These are phyloP conservation scores for Rhizopogon rudus DNA, from an alignment of 768 basidiomycete species.

Conservation along the genomic window DNA sequence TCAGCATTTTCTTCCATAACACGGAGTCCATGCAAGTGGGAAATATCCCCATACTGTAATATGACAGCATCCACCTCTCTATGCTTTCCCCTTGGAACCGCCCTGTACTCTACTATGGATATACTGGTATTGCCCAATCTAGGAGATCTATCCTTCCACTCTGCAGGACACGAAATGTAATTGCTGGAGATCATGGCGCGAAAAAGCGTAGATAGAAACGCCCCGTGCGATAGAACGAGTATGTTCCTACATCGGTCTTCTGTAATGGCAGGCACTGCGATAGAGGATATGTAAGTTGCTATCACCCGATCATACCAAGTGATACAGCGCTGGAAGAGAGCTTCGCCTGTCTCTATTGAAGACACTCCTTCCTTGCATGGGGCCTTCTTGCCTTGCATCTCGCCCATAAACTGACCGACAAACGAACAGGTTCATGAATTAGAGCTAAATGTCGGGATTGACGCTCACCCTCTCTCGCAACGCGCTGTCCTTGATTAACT, in stretches of 20 bases:
- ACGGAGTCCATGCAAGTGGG: conserved; percentile 40
- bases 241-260: conserved; percentile 31
- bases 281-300: conserved; percentile 22
- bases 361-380: conserved; percentile 13
- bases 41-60: conserved; percentile 48
- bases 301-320: conserved; percentile 60
- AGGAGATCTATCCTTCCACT: conserved; percentile 12
- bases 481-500: conserved; percentile 37
- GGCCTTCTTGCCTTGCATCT: conserved; percentile 46
- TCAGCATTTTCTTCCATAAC: conserved; percentile 51
- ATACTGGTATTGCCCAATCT: conserved; percentile 19
- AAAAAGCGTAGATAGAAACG: conserved; percentile 52
- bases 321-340: conserved; percentile 44
- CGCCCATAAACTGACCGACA: conserved; percentile 50
- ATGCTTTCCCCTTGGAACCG: conserved; percentile 21
- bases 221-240: conserved; percentile 66
- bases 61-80: conserved; percentile 31
- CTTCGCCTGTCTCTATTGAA: conserved; percentile 22
- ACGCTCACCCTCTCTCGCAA: conserved; percentile 64
- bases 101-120: conserved; percentile 12
- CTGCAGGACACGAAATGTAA: conserved; percentile 30
- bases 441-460: not conserved
- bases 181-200: conserved; percentile 39
- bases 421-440: not conserved
- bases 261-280: conserved; percentile 17